Evolutionary conservation across 139 green algal species (phyloP).

Genomic region (Haematococcus sp.): DNA sequence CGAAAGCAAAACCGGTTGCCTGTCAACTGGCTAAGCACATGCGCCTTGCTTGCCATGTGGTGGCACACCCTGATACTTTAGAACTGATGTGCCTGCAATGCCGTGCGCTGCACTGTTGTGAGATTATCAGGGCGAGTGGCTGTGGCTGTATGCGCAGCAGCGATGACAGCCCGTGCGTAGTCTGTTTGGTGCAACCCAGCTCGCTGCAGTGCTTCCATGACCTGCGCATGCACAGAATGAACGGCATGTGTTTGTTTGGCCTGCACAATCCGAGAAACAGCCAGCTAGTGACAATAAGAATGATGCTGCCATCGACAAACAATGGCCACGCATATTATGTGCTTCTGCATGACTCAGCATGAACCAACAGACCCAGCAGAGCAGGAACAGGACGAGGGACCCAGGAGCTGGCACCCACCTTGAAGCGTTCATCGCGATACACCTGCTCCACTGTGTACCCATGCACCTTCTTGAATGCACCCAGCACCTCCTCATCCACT

Average conservation of each 20-base stretch:
- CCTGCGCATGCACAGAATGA: slow-evolving; percentile 6
- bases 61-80: too few relatives aligned
- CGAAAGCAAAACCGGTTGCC: too few relatives aligned
- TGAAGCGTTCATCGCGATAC: slow-evolving; percentile 34
- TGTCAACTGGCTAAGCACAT: too few relatives aligned
- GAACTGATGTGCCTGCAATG: too few relatives aligned
- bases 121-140: slow-evolving; percentile 24
- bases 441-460: slow-evolving; percentile 35
- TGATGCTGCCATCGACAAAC: neutral
- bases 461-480: slow-evolving; percentile 27
- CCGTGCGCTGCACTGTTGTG: slow-evolving; percentile 10
- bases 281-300: neutral
- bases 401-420: slow-evolving; percentile 15
- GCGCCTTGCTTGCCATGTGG: too few relatives aligned
- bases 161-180: slow-evolving; percentile 19
- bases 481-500: slow-evolving; percentile 5
- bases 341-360: neutral
- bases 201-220: slow-evolving; percentile 8
- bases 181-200: slow-evolving; percentile 24
- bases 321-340: neutral
- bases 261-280: neutral
- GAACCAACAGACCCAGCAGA: too few relatives aligned
- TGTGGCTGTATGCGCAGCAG: slow-evolving; percentile 7
- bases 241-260: neutral
- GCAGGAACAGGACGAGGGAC: too few relatives aligned